A percentile compares a stretch with the other conserved stretches of the same genome.
Conservation (phyloP, 192 early-diverging fungal species). For the Coemansia reversa region DNA sequence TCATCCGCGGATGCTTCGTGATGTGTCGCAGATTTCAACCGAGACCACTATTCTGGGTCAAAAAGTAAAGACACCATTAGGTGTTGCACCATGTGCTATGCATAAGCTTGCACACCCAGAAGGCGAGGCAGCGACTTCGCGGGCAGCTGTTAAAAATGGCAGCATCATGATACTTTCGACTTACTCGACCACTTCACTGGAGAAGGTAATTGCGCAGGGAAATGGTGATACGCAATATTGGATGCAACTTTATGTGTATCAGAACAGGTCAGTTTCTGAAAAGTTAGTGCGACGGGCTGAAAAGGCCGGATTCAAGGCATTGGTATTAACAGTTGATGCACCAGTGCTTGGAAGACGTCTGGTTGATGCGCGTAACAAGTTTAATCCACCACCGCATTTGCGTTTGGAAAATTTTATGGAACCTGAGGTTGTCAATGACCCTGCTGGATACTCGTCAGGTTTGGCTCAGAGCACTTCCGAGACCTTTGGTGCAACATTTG, state of each 20-base stretch:
- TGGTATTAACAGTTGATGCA: slow-evolving; percentile 63
- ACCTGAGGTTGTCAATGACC: slow-evolving; percentile 15
- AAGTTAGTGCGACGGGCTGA: slow-evolving; percentile 71
- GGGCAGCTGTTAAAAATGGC: slow-evolving; percentile 49
- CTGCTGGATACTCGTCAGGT: slow-evolving; percentile 11
- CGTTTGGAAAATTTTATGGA: slow-evolving; percentile 65
- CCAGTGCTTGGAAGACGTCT: slow-evolving; percentile 60
- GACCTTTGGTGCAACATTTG: slow-evolving; percentile 52
- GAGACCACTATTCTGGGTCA: slow-evolving; percentile 65
- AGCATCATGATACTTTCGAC: slow-evolving; percentile 62
- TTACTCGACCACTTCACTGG: slow-evolving; percentile 63
- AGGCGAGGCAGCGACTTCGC: slow-evolving; percentile 68
- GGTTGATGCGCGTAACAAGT: slow-evolving; percentile 59
- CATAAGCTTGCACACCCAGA: slow-evolving; percentile 68
- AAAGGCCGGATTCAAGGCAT: slow-evolving; percentile 69
- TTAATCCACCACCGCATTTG: slow-evolving; percentile 62
- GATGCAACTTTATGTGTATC: slow-evolving; percentile 87
- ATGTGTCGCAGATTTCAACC: slow-evolving; percentile 66
- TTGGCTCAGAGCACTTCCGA: slow-evolving; percentile 15
- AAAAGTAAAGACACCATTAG: slow-evolving; percentile 61
- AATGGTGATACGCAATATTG: slow-evolving; percentile 55
- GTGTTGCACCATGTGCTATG: slow-evolving; percentile 78
- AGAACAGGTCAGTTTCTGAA: slow-evolving; percentile 64
- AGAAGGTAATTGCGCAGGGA: slow-evolving; percentile 61
- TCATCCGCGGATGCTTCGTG: slow-evolving; percentile 69